These are phyloP conservation scores for Fraxinus latifolia DNA, from an alignment of 305 asterid species.

Conservation along the genomic window DNA sequence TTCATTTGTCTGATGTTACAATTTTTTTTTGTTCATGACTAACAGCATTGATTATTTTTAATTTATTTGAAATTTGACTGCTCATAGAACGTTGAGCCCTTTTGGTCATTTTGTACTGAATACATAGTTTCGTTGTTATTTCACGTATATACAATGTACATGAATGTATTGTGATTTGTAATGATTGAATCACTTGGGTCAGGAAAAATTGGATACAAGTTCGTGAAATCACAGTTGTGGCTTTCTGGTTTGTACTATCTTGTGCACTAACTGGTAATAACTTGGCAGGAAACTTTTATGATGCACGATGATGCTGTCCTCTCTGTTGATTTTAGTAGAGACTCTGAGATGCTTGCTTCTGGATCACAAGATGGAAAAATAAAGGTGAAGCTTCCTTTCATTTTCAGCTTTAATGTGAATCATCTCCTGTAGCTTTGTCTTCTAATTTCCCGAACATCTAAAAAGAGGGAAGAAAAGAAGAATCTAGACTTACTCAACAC, in stretches of 20 bases:
- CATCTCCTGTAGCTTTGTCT: conserved; percentile 1
- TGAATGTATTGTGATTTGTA: neutral
- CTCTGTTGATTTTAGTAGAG: conserved; percentile 94
- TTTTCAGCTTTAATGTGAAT: conserved; percentile 9
- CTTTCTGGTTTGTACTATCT: conserved; percentile 1
- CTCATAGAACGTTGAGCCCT: neutral
- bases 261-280: conserved; percentile 27
- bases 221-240: neutral
- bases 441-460: neutral
- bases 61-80: neutral
- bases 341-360: conserved; percentile 96
- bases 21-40: neutral
- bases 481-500: neutral
- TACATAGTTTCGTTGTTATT: neutral
- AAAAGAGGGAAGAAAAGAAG: neutral
- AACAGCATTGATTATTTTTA: conserved; percentile 1
- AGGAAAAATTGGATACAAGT: neutral
- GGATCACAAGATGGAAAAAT: conserved; percentile 98
- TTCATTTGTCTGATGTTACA: neutral
- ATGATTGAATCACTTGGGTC: neutral
- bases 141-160: neutral
- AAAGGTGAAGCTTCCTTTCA: conserved; percentile 49
- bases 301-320: conserved; percentile 97
- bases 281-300: conserved; percentile 89
- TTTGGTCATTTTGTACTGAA: neutral